phyloP scores from a whole-genome alignment of 805 yeast species.

The Candida nitratophila region DNA sequence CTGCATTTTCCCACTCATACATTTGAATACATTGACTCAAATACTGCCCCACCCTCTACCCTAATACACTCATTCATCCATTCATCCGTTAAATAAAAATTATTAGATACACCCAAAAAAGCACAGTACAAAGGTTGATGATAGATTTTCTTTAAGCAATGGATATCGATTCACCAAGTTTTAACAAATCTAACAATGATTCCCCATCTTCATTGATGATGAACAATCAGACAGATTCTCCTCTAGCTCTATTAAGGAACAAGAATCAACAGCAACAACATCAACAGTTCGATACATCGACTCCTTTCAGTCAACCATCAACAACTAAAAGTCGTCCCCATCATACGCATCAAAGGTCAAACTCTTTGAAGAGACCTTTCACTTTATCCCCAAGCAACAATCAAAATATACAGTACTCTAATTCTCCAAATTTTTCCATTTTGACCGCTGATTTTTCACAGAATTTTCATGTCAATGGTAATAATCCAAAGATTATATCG shows the following conservation, averaged over 20 bases:
- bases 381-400: constrained; percentile 24
- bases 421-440: constrained; percentile 31
- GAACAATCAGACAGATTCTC: not conserved
- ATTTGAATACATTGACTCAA: no score
- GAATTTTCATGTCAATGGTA: constrained; percentile 28
- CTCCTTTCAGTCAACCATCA: no score
- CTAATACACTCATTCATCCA: no score
- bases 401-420: constrained; percentile 8
- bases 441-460: constrained; percentile 31
- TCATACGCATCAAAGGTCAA: constrained; percentile 14
- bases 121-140: no score
- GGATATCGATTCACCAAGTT: constrained; percentile 21
- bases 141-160: no score
- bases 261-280: not conserved
- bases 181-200: constrained; percentile 12
- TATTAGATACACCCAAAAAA: no score
- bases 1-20: no score
- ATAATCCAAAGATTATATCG: not conserved
- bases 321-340: not conserved
- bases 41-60: no score
- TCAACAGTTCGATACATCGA: no score
- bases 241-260: not conserved
- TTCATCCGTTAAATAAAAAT: no score
- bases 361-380: constrained; percentile 25
- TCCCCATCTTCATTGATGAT: constrained; percentile 13